phyloP scores from a whole-genome alignment of 257 asterid genomes.

The Solanum verrucosum region DNA sequence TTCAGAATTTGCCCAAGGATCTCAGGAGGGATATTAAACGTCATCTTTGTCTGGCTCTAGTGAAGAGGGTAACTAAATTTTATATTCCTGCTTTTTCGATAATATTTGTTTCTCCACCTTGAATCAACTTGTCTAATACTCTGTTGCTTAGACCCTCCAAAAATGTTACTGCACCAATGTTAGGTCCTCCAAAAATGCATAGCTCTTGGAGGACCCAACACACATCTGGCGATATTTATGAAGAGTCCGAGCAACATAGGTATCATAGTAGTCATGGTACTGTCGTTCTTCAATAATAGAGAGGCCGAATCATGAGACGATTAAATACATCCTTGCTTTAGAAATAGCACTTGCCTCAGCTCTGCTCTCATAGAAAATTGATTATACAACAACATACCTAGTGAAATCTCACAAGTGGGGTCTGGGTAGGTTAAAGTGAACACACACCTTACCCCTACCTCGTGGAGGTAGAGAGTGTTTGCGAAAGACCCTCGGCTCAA shows the following conservation, averaged over 20 bases:
- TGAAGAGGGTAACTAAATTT: conserved; percentile 50
- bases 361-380: background rate
- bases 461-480: background rate
- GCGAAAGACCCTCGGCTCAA: background rate
- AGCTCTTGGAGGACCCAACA: background rate
- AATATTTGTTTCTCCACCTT: background rate
- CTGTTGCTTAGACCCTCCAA: background rate
- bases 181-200: background rate
- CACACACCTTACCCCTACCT: background rate
- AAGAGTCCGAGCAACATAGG: background rate
- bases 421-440: background rate
- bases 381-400: background rate
- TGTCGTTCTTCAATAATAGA: background rate
- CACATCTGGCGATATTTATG: background rate
- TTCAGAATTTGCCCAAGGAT: conserved; percentile 78
- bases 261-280: background rate
- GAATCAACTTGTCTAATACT: background rate
- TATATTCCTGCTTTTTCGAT: background rate
- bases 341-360: background rate
- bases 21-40: conserved; percentile 87
- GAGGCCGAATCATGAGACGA: background rate
- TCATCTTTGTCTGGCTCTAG: conserved; percentile 83
- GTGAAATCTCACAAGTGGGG: background rate
- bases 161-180: background rate
- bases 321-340: background rate